A percentile compares a stretch with the other conserved stretches of the same genome.
phyloP scores from a whole-genome alignment of 148 eudicot genomes.

The Pharnaceum exiguum region DNA sequence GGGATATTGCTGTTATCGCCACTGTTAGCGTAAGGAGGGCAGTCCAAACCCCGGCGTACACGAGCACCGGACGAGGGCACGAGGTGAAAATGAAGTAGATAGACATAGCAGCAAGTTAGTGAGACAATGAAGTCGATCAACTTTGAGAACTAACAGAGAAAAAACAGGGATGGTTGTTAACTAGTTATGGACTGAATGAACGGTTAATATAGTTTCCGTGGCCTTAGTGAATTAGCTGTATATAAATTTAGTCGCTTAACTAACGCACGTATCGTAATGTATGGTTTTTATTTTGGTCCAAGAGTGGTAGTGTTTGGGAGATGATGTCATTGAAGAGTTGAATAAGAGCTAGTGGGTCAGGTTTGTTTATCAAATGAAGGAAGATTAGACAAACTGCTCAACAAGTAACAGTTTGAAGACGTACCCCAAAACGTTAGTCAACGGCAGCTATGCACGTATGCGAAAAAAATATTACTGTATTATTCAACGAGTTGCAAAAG shows the following conservation, averaged over 20 bases:
- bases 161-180: neutral
- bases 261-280: conserved; percentile 6
- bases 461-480: no score
- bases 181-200: neutral
- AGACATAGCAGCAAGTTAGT: conserved; percentile 24
- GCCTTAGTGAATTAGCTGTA: neutral
- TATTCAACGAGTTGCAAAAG: no score
- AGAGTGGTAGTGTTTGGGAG: conserved; percentile 2
- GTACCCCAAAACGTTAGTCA: no score
- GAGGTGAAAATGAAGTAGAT: conserved; percentile 17
- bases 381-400: conserved; percentile 24
- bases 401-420: no score
- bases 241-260: conserved; percentile 29
- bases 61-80: conserved; percentile 38
- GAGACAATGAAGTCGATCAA: no score
- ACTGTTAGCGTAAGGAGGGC: conserved; percentile 46
- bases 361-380: conserved; percentile 19
- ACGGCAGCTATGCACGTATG: no score
- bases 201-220: neutral
- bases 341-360: conserved; percentile 12
- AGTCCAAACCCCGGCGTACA: conserved; percentile 66
- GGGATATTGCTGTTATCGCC: conserved; percentile 52
- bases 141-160: neutral
- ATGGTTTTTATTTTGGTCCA: neutral
- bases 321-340: conserved; percentile 12